phyloP scores from a whole-genome alignment of 768 basidiomycete species.

The Cystofilobasidium capitatum region DNA sequence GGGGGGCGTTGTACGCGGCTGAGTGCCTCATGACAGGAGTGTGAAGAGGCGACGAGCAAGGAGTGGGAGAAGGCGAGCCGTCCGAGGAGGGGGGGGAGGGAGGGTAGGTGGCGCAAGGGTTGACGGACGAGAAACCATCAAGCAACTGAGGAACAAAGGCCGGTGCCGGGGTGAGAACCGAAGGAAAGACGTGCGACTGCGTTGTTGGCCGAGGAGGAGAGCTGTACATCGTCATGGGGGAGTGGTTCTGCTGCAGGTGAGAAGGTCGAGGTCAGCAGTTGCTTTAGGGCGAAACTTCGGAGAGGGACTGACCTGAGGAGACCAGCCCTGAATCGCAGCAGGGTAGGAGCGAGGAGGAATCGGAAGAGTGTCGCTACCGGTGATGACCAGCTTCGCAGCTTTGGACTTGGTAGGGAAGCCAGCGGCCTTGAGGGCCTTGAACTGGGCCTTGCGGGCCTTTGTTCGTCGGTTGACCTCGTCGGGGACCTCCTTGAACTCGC shows the following conservation, averaged over 20 bases:
- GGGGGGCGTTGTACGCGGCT: not conserved
- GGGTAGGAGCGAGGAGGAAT: not conserved
- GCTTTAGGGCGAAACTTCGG: not conserved
- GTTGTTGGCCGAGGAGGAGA: not conserved
- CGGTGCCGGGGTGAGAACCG: not conserved
- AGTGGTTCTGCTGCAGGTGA: no score
- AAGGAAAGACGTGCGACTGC: not conserved
- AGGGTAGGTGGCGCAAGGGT: not conserved
- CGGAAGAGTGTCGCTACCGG: not conserved
- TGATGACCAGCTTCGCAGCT: not conserved
- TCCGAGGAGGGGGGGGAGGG: not conserved
- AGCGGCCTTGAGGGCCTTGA: slow-evolving; percentile 30
- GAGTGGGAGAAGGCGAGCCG: not conserved
- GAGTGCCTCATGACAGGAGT: not conserved
- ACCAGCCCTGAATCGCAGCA: slow-evolving; percentile 3
- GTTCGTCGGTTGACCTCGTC: slow-evolving; percentile 37
- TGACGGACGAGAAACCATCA: not conserved
- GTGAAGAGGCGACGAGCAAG: not conserved
- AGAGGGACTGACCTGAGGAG: not conserved
- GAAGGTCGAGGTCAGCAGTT: no score
- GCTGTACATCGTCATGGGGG: not conserved
- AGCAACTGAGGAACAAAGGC: not conserved
- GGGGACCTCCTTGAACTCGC: slow-evolving; percentile 36
- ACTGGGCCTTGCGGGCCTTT: slow-evolving; percentile 34
- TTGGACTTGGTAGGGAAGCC: not conserved